phyloP scores from a whole-genome alignment of 2,329 filamentous ascomycete species.

The Eutypa lata region DNA sequence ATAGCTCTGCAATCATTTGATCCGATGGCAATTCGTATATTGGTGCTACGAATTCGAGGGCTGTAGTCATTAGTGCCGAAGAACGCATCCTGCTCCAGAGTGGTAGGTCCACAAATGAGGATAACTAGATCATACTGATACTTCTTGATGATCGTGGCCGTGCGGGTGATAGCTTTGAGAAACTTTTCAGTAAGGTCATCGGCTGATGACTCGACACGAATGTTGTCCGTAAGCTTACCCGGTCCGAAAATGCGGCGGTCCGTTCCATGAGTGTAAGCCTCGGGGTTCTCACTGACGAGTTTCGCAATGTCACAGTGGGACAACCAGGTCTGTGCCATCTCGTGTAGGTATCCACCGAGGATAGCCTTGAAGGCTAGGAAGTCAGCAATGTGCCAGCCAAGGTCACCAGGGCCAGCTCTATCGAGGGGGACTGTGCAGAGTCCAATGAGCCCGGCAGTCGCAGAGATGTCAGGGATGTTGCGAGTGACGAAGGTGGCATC shows the following conservation, averaged over 20 bases:
- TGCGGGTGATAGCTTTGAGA: conserved; percentile 10
- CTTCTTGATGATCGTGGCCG: conserved; percentile 9
- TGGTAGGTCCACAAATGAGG: conserved; percentile 25
- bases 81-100: conserved; percentile 26
- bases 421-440: conserved; percentile 24
- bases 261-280: conserved; percentile 20
- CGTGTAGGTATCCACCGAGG: conserved; percentile 13
- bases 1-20: conserved; percentile 11
- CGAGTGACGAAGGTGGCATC: conserved; percentile 18
- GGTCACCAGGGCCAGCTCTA: conserved; percentile 17
- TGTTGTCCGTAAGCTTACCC: conserved; percentile 11
- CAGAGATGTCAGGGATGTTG: conserved; percentile 16
- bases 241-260: conserved; percentile 18
- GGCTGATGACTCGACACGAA: conserved; percentile 17
- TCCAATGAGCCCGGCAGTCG: conserved; percentile 16
- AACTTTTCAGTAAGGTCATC: conserved; percentile 17
- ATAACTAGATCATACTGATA: conserved; percentile 17
- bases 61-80: conserved; percentile 12
- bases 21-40: conserved; percentile 14
- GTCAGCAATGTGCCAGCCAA: conserved; percentile 27
- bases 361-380: conserved; percentile 27
- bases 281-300: conserved; percentile 13
- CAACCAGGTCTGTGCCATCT: conserved; percentile 23
- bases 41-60: conserved; percentile 9
- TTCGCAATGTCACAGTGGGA: conserved; percentile 18